Evolutionary conservation across 768 basidiomycete genomes (phyloP), one percentile per base, ranked within the genome.

Genomic region (Omphalotus guepiniiformis): DNA sequence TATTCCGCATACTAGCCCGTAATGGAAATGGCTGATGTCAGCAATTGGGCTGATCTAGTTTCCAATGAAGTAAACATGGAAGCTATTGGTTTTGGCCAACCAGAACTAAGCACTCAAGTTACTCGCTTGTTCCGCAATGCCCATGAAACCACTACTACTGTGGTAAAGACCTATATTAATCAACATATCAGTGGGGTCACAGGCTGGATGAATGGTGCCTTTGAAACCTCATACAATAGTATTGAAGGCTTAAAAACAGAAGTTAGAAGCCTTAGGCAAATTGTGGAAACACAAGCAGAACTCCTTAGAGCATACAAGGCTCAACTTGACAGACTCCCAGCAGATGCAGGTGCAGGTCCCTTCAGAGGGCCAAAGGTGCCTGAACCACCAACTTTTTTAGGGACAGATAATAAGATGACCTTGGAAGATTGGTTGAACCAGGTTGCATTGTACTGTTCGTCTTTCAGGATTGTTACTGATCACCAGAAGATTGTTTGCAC

Each of bases 401-500:
- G 40, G 8, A 21, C 40, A 22, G 29, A 34, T 25, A 29, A n/a
- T 30, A 43, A 34, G 22, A 28, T 43, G 13, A 27, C 42, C 18
- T 25, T 43, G 28, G 29, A 30, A 12, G 42, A 43, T 25, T 43
- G 42, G 42, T 8, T 43, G 15, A 43, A 43, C 18, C 42, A 43
- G 16, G 29, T 43, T 11, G 13, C 42, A 6, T 6, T 43, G 27
- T 43, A 29, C 27, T 29, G 29, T 19, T 18, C 42, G 4, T 18
- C 9, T 15, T 5, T 12, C n/a, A 28, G 42, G 11, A 43, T 43
- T 43, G 6, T 5, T 30, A 34, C 29, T 27, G 42, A 43, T 28
- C 25, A 43, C 23, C 42, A 43, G 25, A 28, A 18, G 27, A 43
- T 43, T 43, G 42, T 43, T 4, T 28, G 25, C 11, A 28, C 27